Evolutionary conservation across 2,329 filamentous ascomycete genomes (phyloP), one percentile per base, ranked within the genome.

Genomic region (Mycosphaerella arachidis): DNA sequence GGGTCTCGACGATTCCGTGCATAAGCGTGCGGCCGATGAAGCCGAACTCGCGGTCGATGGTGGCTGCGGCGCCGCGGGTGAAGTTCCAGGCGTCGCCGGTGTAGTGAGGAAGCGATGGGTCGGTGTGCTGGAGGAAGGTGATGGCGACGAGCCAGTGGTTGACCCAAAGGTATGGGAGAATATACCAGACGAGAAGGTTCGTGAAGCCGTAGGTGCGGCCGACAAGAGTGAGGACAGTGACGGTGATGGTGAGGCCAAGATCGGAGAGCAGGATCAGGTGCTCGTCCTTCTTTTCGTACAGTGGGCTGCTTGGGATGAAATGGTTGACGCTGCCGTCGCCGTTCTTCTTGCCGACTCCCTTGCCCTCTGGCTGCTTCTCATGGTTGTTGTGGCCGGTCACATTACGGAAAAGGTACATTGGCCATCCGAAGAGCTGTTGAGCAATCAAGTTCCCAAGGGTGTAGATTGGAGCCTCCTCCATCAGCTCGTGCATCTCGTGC

Each of bases 91-190:
- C 85, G 65, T 89, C 84, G 62, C 86, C 84, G 58, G 87, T 85
- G 83, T 97, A 97, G 83, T 97, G 93, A 62, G 93, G 93, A 50
- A 97, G 89, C 46, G 89, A 86, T 52, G 92, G 92, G 76, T 97
- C 92, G 73, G 93, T 97, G 85, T 97, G 93, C 79, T 97, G 93
- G 64, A 97, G 86, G 84, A 87, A 97, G 68, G 93, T 97, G 77
- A 97, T 97, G 75, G 92, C 92, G 68, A 97, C 90, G 58, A 97
- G 89, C 93, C 93, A 97, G 85, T 97, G 92, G 85, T 97, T 96
- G 58, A 97, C 92, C 93, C 93, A 97, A 63, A 97, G 82, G 76
- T 97, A 99, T 40, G 94, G 94, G 60, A 95, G 73, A 72, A 92
- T 86, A 80, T 99, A 99, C 93, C 94, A 97, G 64, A 99, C 89